These are phyloP conservation scores for Neurospora sp. DNA, from an alignment of 495 filamentous ascomycete genomes.

Conservation along the genomic window DNA sequence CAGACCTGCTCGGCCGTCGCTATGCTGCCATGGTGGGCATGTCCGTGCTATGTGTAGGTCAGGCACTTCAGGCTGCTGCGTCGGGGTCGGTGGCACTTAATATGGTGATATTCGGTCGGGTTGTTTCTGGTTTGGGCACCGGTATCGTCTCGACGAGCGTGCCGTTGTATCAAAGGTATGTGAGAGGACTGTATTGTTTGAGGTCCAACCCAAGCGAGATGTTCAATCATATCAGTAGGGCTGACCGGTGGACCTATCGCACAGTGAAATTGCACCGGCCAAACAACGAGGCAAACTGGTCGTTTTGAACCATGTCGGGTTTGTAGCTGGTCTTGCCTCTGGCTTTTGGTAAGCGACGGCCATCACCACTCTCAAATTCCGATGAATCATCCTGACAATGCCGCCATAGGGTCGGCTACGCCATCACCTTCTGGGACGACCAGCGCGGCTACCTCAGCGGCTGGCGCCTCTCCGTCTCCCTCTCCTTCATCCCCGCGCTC, in stretches of 20 bases:
- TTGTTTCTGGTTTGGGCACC: conserved; percentile 41
- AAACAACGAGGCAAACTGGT: conserved; percentile 42
- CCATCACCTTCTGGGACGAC: conserved; percentile 30
- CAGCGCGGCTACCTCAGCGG: conserved; percentile 21
- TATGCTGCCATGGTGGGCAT: conserved; percentile 39
- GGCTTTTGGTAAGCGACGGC: conserved; percentile 39
- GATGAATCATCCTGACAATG: not conserved
- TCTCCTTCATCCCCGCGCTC: conserved; percentile 34
- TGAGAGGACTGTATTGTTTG: not conserved
- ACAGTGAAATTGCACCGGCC: conserved; percentile 44
- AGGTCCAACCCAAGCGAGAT: not conserved
- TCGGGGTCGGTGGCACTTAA: conserved; percentile 29
- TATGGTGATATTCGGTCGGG: conserved; percentile 43
- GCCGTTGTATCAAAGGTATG: conserved; percentile 45
- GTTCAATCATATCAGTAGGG: not conserved
- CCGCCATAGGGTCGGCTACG: conserved; percentile 31
- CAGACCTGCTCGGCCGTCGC: conserved; percentile 40
- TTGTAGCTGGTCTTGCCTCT: conserved; percentile 38
- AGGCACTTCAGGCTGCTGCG: conserved; percentile 33
- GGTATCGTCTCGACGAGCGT: conserved; percentile 45
- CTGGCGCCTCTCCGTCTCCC: conserved; percentile 37
- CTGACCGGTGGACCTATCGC: not conserved
- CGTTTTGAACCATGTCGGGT: conserved; percentile 47
- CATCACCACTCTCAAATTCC: not conserved
- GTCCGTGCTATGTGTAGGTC: conserved; percentile 34